Conservation (phyloP, 225 moss, liverwort and hornwort species). For the Ulota crispa region DNA sequence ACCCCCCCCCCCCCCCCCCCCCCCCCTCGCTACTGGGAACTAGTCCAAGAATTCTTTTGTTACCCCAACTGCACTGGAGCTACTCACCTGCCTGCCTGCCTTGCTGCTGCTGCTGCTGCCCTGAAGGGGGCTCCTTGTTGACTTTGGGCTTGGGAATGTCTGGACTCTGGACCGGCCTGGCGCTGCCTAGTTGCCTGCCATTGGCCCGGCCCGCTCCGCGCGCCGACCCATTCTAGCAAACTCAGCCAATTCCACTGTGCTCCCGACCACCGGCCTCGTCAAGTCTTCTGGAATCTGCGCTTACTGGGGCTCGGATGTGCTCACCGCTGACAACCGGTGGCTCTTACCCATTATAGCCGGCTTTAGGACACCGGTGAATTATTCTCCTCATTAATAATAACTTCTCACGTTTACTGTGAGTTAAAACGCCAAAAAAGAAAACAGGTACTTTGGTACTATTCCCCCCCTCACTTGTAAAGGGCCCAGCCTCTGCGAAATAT, state of each 20-base stretch:
- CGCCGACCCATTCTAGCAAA: constrained; percentile 39
- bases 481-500: background rate
- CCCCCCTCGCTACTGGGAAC: constrained; percentile 9
- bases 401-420: background rate
- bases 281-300: constrained; percentile 29
- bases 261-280: constrained; percentile 33
- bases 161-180: constrained; percentile 42
- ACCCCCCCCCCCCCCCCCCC: background rate
- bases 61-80: constrained; percentile 17
- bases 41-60: constrained; percentile 28
- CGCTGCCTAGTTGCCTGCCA: constrained; percentile 8
- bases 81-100: background rate
- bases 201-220: constrained; percentile 15
- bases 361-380: background rate
- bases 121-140: constrained; percentile 41
- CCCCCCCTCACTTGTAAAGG: background rate
- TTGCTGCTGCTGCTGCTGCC: constrained; percentile 14
- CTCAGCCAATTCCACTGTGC: constrained; percentile 11
- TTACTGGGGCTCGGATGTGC: background rate
- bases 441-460: background rate
- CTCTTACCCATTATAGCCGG: background rate
- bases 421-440: background rate
- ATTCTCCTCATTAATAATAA: background rate
- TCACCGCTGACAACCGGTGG: constrained; percentile 35
- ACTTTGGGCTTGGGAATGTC: constrained; percentile 58